Conservation (phyloP, 805 yeast genomes). For the Wickerhamomyces chaumierensis region DNA sequence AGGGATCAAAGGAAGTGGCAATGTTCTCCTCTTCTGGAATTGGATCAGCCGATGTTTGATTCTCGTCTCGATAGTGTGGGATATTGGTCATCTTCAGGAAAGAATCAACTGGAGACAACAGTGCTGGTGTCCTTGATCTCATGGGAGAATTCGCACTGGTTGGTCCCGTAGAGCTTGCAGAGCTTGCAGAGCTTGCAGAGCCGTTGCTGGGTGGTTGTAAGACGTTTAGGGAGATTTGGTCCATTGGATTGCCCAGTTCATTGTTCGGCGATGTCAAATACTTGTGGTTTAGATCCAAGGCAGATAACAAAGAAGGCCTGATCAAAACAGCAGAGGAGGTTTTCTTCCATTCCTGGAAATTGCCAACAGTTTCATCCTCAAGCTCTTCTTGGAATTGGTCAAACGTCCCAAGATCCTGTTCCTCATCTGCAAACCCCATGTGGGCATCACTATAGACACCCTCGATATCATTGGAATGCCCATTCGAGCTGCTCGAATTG, state of each 20-base stretch:
- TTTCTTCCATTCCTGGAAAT: slow-evolving; percentile 12
- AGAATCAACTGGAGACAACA: slow-evolving; percentile 1
- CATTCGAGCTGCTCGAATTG: neutral
- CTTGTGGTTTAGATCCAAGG: slow-evolving; percentile 14
- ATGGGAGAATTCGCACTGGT: no score
- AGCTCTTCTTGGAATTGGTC: slow-evolving; percentile 10
- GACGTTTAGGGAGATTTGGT: slow-evolving; percentile 9
- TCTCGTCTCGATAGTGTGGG: slow-evolving; percentile 11
- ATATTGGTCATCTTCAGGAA: slow-evolving; percentile 12
- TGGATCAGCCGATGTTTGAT: neutral
- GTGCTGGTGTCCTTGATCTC: no score
- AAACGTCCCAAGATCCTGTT: slow-evolving; percentile 1
- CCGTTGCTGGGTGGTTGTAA: no score
- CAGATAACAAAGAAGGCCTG: slow-evolving; percentile 16
- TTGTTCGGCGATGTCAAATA: neutral
- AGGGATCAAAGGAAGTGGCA: neutral
- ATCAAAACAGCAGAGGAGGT: slow-evolving; percentile 5
- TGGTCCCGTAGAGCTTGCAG: no score
- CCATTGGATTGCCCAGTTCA: neutral
- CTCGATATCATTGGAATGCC: slow-evolving; percentile 8
- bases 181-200: no score
- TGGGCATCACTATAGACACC: slow-evolving; percentile 5
- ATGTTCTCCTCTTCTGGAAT: neutral
- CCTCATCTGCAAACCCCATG: slow-evolving; percentile 1
- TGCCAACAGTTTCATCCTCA: slow-evolving; percentile 3